These are phyloP conservation scores for Hemisphaericaspora xylofermentans DNA, from an alignment of 1,139 yeast genomes.

Conservation along the genomic window DNA sequence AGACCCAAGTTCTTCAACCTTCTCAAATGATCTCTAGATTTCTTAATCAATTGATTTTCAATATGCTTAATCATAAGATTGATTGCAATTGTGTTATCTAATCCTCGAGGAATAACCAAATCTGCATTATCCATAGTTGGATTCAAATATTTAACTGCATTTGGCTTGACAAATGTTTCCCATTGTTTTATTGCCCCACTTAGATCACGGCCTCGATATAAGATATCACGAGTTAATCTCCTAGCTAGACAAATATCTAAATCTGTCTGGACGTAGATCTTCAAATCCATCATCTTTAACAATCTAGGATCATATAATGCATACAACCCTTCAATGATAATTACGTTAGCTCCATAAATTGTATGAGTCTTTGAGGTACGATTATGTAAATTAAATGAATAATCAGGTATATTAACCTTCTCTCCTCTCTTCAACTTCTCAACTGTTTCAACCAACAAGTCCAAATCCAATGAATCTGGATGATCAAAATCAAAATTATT, in stretches of 20 bases:
- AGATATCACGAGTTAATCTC: constrained; percentile 80
- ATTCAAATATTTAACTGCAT: constrained; percentile 71
- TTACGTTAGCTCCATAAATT: constrained; percentile 93
- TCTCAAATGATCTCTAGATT: constrained; percentile 65
- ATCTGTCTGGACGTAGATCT: constrained; percentile 91
- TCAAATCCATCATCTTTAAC: constrained; percentile 75
- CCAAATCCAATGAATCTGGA: constrained; percentile 81
- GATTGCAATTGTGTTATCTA: constrained; percentile 79
- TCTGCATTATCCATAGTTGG: constrained; percentile 85
- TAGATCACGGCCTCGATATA: constrained; percentile 81
- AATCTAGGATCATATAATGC: constrained; percentile 74
- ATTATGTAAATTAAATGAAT: constrained; percentile 75
- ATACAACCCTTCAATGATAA: constrained; percentile 87
- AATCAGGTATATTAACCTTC: constrained; percentile 74
- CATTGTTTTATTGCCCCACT: constrained; percentile 83
- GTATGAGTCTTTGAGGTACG: constrained; percentile 69
- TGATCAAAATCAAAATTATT: constrained; percentile 80
- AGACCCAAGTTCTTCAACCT: constrained; percentile 57
- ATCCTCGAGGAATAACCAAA: constrained; percentile 82
- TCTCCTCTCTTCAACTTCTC: constrained; percentile 57
- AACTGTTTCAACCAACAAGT: constrained; percentile 64
- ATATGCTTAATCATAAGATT: constrained; percentile 78
- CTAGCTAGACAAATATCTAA: constrained; percentile 89
- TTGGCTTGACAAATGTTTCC: constrained; percentile 89
- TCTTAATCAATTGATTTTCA: constrained; percentile 63